phyloP scores from a whole-genome alignment of 2,329 filamentous ascomycete genomes.

The Penicillium glabrum region DNA sequence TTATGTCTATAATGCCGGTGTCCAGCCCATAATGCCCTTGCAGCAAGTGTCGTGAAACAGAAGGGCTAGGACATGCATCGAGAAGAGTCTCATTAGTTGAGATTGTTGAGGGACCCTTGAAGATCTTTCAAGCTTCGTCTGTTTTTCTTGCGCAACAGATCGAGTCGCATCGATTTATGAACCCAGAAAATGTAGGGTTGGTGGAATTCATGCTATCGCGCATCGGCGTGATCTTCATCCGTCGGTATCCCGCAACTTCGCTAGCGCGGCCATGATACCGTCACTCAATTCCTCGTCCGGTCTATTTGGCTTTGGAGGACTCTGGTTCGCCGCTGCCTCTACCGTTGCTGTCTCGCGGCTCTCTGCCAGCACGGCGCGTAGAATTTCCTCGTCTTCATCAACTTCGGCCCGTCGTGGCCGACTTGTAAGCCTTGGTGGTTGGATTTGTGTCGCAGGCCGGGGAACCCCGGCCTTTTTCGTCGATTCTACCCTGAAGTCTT shows the following conservation, averaged over 20 bases:
- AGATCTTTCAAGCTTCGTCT: background rate
- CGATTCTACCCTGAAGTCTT: slow-evolving; percentile 77
- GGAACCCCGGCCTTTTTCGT: slow-evolving; percentile 58
- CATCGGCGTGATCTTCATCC: slow-evolving; percentile 18
- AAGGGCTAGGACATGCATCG: background rate
- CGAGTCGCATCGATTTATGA: background rate
- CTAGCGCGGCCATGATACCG: slow-evolving; percentile 59
- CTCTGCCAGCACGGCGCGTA: slow-evolving; percentile 32
- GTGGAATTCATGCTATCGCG: background rate
- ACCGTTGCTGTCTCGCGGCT: slow-evolving; percentile 20
- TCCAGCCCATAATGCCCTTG: background rate
- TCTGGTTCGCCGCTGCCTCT: slow-evolving; percentile 1
- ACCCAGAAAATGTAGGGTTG: background rate
- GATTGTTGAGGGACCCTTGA: background rate
- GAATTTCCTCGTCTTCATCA: slow-evolving; percentile 51
- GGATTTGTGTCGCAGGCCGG: slow-evolving; percentile 24
- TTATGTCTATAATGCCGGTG: background rate
- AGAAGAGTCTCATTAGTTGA: background rate
- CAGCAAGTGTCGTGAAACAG: background rate
- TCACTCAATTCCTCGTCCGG: slow-evolving; percentile 49
- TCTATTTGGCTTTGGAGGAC: background rate
- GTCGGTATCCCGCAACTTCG: slow-evolving; percentile 50
- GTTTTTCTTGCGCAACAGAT: background rate
- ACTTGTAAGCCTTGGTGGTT: slow-evolving; percentile 16
- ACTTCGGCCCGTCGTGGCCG: slow-evolving; percentile 12